Conservation (phyloP, 176 grass and related monocot species). For the Bolboschoenus planiculmis region DNA sequence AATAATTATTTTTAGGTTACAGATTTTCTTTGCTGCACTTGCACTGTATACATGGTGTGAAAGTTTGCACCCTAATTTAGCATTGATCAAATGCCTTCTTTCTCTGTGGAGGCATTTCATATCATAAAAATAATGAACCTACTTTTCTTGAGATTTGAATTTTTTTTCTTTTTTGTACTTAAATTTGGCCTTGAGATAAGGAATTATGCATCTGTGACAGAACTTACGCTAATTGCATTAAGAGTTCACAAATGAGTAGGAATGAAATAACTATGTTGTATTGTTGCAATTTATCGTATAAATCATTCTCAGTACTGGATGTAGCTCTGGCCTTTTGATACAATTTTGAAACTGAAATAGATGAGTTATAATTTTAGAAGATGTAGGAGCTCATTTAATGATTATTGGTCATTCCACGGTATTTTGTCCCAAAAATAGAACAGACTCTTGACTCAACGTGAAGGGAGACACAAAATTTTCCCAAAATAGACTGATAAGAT, state of each 20-base stretch:
- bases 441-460: not conserved
- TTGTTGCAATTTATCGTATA: not conserved
- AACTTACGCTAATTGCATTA: not conserved
- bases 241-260: not conserved
- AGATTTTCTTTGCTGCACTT: not conserved
- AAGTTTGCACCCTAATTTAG: not conserved
- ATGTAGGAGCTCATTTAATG: not conserved
- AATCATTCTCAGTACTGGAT: not conserved
- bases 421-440: conserved; percentile 21
- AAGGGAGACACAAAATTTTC: not conserved
- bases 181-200: not conserved
- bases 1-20: not conserved
- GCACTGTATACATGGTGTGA: not conserved
- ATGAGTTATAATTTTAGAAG: not conserved
- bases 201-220: not conserved
- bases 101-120: not conserved
- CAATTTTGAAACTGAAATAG: not conserved
- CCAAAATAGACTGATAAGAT: conserved; percentile 12
- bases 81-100: not conserved
- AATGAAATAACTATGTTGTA: not conserved
- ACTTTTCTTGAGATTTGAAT: not conserved
- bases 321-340: not conserved
- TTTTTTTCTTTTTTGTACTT: not conserved
- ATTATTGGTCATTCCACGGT: conserved; percentile 10
- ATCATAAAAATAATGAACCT: not conserved